Evolutionary conservation across 1,284 basidiomycete species (phyloP).

Genomic region (Cystobasidiaceae sp.): DNA sequence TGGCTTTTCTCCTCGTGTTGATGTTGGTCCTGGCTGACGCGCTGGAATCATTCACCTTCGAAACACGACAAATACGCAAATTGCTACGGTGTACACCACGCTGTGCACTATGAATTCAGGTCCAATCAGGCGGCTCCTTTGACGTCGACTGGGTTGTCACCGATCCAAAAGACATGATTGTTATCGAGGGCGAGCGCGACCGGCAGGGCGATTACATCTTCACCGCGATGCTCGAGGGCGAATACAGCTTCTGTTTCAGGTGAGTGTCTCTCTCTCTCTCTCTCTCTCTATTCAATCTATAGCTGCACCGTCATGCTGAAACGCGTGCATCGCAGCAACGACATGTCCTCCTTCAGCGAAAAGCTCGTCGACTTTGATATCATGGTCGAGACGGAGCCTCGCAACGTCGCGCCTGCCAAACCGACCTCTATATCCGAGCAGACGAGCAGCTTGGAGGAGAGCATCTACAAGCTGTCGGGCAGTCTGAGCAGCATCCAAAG

Average conservation of each 20-base stretch:
- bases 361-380: conserved; percentile 88
- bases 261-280: background rate
- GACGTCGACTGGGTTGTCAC: conserved; percentile 93
- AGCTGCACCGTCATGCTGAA: background rate
- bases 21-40: conserved; percentile 36
- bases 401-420: conserved; percentile 73
- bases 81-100: no score
- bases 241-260: conserved; percentile 95
- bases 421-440: conserved; percentile 66
- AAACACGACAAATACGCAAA: no score
- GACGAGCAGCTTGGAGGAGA: conserved; percentile 84
- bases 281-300: background rate
- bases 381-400: conserved; percentile 64
- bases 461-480: conserved; percentile 78
- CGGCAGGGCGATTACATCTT: conserved; percentile 95
- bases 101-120: no score
- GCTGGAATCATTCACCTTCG: no score
- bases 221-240: conserved; percentile 86
- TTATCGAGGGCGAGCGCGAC: conserved; percentile 80
- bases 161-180: conserved; percentile 77
- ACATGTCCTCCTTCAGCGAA: conserved; percentile 82
- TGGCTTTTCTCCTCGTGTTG: conserved; percentile 47
- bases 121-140: conserved; percentile 94
- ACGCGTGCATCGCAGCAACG: conserved; percentile 54
- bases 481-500: conserved; percentile 80